Percentiles rank a stretch among this genome's conserved stretches.
Conservation (phyloP, 2,329 filamentous ascomycete species). For the Pseudogymnoascus sp. region DNA sequence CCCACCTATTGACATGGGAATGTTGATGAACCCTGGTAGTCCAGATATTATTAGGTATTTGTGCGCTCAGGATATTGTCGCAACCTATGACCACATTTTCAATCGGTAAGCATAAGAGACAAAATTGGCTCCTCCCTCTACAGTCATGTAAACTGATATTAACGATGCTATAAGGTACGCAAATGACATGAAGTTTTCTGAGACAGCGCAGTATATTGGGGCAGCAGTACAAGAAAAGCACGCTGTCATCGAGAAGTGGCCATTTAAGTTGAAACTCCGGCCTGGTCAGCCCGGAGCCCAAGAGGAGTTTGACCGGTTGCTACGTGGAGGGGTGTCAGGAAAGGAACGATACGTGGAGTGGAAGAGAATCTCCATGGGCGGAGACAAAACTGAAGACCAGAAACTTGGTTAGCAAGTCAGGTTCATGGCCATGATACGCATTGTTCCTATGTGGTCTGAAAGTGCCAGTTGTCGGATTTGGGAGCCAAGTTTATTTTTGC, state of each 20-base stretch:
- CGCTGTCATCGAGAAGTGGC: conserved; percentile 30
- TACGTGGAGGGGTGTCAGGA: conserved; percentile 13
- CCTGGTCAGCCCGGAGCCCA: conserved; percentile 23
- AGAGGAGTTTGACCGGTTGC: conserved; percentile 29
- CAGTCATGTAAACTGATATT: neutral
- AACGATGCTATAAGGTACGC: neutral
- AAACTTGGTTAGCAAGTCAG: neutral
- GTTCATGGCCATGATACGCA: neutral
- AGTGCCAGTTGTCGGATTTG: neutral
- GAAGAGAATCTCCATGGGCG: conserved; percentile 17
- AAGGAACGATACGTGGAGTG: conserved; percentile 32
- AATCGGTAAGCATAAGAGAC: neutral
- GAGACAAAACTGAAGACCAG: neutral
- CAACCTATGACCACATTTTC: neutral
- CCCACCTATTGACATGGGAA: neutral
- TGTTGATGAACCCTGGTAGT: neutral
- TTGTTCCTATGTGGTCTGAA: neutral
- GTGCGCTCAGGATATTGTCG: neutral
- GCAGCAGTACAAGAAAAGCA: neutral
- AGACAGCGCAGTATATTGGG: neutral
- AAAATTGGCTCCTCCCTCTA: neutral
- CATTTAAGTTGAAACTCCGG: conserved; percentile 23
- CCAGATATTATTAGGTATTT: neutral
- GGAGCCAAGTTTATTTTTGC: neutral
- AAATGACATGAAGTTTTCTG: neutral